These are phyloP conservation scores for Bolboschoenus planiculmis DNA, from an alignment of 176 grass and related monocot species.

Conservation along the genomic window DNA sequence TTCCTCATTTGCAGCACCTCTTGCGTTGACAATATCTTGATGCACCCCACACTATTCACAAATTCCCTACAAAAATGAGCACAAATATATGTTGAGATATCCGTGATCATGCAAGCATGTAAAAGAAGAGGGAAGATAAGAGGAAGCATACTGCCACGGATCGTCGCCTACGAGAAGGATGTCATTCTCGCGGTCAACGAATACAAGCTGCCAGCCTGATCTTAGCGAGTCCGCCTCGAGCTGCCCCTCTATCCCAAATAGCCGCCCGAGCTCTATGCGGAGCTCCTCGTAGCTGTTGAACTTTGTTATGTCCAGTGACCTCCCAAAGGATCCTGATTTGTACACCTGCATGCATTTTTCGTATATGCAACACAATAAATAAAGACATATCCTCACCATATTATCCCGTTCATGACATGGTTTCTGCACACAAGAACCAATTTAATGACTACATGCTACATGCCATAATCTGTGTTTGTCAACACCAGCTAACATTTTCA, in stretches of 20 bases:
- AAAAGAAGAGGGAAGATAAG: background rate
- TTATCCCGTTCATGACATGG: background rate
- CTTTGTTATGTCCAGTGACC: constrained; percentile 83
- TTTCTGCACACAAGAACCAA: background rate
- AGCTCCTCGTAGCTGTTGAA: constrained; percentile 80
- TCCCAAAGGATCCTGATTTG: constrained; percentile 88
- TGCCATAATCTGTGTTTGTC: background rate
- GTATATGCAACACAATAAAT: background rate
- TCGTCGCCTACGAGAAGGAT: constrained; percentile 93
- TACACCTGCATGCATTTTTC: constrained; percentile 42
- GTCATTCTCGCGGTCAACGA: constrained; percentile 92
- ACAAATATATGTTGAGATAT: constrained; percentile 1
- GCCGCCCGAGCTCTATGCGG: constrained; percentile 65
- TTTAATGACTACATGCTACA: background rate
- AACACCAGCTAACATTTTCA: too few relatives aligned
- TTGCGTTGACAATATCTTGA: constrained; percentile 79
- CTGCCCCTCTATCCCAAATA: constrained; percentile 97
- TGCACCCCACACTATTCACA: constrained; percentile 83
- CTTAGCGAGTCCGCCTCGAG: constrained; percentile 75
- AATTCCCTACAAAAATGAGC: constrained; percentile 49
- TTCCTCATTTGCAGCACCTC: constrained; percentile 73
- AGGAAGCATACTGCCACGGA: constrained; percentile 79
- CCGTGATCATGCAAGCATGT: background rate
- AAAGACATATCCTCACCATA: background rate
- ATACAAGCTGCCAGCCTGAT: constrained; percentile 99